Evolutionary conservation across 495 filamentous ascomycete genomes (phyloP).

Genomic region (Penicillium angulare): DNA sequence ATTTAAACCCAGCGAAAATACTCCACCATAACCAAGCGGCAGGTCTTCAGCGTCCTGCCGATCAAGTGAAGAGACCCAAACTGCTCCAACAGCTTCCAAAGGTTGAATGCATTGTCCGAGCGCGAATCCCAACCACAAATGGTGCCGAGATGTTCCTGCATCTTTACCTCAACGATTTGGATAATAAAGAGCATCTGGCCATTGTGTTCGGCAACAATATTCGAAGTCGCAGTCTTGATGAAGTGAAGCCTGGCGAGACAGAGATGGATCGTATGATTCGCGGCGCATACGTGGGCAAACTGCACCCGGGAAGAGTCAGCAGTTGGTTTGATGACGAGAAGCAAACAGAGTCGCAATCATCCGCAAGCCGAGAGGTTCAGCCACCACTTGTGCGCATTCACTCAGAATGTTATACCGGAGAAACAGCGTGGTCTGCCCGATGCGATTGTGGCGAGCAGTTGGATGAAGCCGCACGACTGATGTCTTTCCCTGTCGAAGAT

Average conservation of each 20-base stretch:
- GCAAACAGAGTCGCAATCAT: constrained; percentile 11
- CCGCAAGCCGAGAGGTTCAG: constrained; percentile 17
- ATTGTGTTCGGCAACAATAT: constrained; percentile 93
- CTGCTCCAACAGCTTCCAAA: constrained; percentile 67
- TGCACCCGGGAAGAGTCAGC: constrained; percentile 80
- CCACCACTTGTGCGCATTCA: constrained; percentile 88
- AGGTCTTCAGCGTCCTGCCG: constrained; percentile 30
- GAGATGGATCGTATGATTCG: constrained; percentile 95
- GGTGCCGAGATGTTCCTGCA: constrained; percentile 97
- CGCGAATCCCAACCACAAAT: constrained; percentile 80
- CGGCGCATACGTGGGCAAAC: constrained; percentile 83
- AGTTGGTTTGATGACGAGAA: constrained; percentile 53
- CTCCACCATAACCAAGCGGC: constrained; percentile 33
- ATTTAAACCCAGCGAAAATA: constrained; percentile 37
- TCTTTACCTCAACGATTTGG: constrained; percentile 86
- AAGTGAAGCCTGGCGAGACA: constrained; percentile 79
- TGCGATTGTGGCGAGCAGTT: constrained; percentile 98
- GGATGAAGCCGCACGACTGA: constrained; percentile 90
- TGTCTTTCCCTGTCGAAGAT: constrained; percentile 68
- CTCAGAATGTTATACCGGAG: constrained; percentile 97
- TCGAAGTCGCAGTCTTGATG: constrained; percentile 75
- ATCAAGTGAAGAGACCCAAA: constrained; percentile 57
- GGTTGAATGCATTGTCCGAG: constrained; percentile 79
- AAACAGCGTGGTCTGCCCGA: constrained; percentile 95
- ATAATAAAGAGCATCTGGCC: constrained; percentile 96